These are phyloP conservation scores for Conoideocrella luteorostrata DNA, from an alignment of 2,329 filamentous ascomycete genomes.

Conservation along the genomic window DNA sequence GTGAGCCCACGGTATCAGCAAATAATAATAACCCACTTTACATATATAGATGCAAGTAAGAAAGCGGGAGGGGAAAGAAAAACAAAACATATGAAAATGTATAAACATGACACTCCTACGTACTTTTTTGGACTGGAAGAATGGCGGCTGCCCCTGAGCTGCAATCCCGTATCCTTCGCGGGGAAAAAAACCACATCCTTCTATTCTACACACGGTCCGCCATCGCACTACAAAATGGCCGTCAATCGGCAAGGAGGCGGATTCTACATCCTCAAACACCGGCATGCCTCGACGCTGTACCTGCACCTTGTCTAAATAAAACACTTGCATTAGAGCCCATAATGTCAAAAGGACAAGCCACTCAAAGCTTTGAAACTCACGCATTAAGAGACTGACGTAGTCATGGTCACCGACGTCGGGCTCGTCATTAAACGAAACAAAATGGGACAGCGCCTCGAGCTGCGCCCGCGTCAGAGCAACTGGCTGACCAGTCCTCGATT, in stretches of 20 bases:
- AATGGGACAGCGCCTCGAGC: conserved; percentile 31
- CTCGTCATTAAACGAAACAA: conserved; percentile 27
- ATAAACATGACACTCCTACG: no score
- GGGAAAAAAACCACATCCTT: conserved; percentile 18
- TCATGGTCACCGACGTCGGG: conserved; percentile 19
- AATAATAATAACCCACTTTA: no score
- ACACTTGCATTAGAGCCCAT: not conserved
- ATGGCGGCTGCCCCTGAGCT: conserved; percentile 20
- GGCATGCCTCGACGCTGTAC: conserved; percentile 6
- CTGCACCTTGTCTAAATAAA: conserved; percentile 14
- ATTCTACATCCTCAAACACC: conserved; percentile 11
- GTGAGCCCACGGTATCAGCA: no score
- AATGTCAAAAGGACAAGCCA: not conserved
- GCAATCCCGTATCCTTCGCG: conserved; percentile 28
- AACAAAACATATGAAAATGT: not conserved
- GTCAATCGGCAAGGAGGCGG: conserved; percentile 15
- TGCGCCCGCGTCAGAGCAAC: conserved; percentile 32
- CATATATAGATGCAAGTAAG: not conserved
- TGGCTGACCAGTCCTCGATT: conserved; percentile 23
- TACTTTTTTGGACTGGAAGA: conserved; percentile 43
- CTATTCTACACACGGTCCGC: conserved; percentile 19
- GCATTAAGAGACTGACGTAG: conserved; percentile 22
- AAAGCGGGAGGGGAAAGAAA: not conserved
- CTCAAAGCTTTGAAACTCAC: conserved; percentile 14
- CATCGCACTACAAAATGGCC: conserved; percentile 18